Evolutionary conservation across 352 stramenopile species (phyloP), one percentile per base, ranked within the genome.

Genomic region (Thraustotheca clavata): DNA sequence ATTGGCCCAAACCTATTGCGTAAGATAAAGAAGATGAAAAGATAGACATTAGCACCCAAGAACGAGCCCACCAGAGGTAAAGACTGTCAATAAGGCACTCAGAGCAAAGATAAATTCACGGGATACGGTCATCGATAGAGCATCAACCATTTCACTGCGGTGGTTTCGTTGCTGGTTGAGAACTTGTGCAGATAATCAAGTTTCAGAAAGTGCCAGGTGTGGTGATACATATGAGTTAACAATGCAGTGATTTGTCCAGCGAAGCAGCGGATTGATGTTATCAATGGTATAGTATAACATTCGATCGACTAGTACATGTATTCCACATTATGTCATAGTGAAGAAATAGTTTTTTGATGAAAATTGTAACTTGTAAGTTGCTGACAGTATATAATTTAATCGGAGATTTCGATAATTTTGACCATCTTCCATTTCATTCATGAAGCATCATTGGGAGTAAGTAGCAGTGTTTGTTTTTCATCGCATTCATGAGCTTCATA

Each of bases 71-170:
- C 55, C 55, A 9, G 33, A 62, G 18, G 55, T 40, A 29, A 62
- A 29, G n/a, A 43, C 12, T 4, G 55, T 62, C 39, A 62, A 24
- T 16, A 62, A 14, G 26, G 29, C 26, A 7, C 22, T 41, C 1
- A 52, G 20, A 41, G 22, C 55, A 62, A 62, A 62, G 3, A 62
- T 55, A 24, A 35, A 14, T 24, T 33, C n/a, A 33, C 62, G 66
- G 16, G 71, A 76, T 57, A 77, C 67, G 47, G 66, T 68, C 18
- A 52, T 35, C 34, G 55, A 52, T 4, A 8, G 7, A 7, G 11
- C 11, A 18, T 33, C 7, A n/a, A 34, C 26, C 18, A 49, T 38
- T 60, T 46, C 20, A 18, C n/a, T n/a, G n/a, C n/a, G n/a, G n/a
- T n/a, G n/a, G n/a, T n/a, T n/a, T n/a, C n/a, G n/a, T n/a, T n/a